Evolutionary conservation across 352 stramenopile genomes (phyloP).

Genomic region (Phytophthora palmivora): DNA sequence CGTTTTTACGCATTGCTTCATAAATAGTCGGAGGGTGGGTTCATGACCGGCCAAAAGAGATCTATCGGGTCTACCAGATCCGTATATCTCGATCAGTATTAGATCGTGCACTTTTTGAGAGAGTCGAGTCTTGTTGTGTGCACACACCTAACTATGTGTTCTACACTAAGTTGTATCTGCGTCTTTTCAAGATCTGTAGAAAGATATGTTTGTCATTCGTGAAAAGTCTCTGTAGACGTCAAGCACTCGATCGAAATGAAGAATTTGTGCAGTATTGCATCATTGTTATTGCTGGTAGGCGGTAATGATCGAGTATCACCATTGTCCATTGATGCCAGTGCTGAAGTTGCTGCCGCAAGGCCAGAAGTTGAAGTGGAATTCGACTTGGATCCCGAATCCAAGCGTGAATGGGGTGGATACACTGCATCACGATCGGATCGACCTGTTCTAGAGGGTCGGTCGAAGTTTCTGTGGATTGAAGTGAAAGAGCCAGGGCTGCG

Average conservation of each 20-base stretch:
- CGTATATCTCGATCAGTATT: too few relatives aligned
- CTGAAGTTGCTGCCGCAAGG: conserved; percentile 17
- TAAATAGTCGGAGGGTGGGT: too few relatives aligned
- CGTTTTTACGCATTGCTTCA: too few relatives aligned
- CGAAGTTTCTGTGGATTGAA: background rate
- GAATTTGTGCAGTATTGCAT: conserved; percentile 9
- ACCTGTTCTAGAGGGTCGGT: conserved; percentile 30
- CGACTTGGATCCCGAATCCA: conserved; percentile 42
- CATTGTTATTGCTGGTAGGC: conserved; percentile 17
- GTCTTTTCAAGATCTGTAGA: conserved; percentile 27
- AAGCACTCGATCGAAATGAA: conserved; percentile 11
- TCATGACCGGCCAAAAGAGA: too few relatives aligned
- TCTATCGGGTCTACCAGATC: too few relatives aligned
- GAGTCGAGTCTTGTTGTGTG: too few relatives aligned
- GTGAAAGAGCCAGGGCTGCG: too few relatives aligned
- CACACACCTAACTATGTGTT: too few relatives aligned
- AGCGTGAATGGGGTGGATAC: conserved; percentile 23
- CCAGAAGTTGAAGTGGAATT: conserved; percentile 41
- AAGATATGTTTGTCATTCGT: conserved; percentile 34
- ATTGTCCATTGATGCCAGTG: conserved; percentile 29
- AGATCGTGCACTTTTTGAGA: too few relatives aligned
- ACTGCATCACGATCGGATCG: conserved; percentile 21
- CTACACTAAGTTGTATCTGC: conserved; percentile 25
- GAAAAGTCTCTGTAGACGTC: background rate
- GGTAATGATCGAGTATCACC: background rate